Base-by-base conservation (phyloP, 179 eudicot genomes). In the Amaranthus tricolor region DNA sequence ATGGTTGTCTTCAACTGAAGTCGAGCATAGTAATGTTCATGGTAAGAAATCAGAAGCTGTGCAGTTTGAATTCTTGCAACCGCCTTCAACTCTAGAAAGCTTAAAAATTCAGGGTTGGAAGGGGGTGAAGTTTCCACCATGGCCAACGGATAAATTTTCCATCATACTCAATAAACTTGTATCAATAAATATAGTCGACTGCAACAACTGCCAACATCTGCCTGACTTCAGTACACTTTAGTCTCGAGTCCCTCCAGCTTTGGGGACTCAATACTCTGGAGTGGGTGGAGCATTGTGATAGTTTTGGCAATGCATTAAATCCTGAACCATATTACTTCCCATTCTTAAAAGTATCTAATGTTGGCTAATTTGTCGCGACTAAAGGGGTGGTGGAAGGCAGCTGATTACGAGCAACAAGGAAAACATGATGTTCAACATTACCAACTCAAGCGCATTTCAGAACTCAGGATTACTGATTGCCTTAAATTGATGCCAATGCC, bases 151-250 rank as follows among this genome's bases (percentile, higher is more conserved):
- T 66, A 55, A 66, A 55, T 3, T n/a, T n/a, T 66, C 70, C 47
- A 0, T 66, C 21, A 2, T 47, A 24, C 24, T 66, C 31, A 5
- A 13, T 15, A 49, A 8, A 0, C 55, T 66, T 5, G 12, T 66
- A 53, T 66, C 70, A 6, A 66, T 66, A 48, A 5, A 66, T 15
- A 66, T 66, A 9, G 70, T n/a, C 9, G 19, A 66, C 70, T 66
- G 70, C 31, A 49, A 24, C 50, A 55, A 31, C 7, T 66, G 54
- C 55, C 31, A n/a, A 16, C 55, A 14, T 66, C 53, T 66, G 13
- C 70, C 70, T 11, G 70, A 13, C 24, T 66, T 66, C 55, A 13
- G 50, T 40, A 48, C 70, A 14, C 17, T 66, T 12, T 55, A 12
- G 3, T 49, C 70, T 66, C 16, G 56, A 19, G 48, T 71, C 19